Percentiles rank a stretch among this genome's conserved stretches.
phyloP scores from a whole-genome alignment of 768 basidiomycete species.

The Roridomyces roridus region DNA sequence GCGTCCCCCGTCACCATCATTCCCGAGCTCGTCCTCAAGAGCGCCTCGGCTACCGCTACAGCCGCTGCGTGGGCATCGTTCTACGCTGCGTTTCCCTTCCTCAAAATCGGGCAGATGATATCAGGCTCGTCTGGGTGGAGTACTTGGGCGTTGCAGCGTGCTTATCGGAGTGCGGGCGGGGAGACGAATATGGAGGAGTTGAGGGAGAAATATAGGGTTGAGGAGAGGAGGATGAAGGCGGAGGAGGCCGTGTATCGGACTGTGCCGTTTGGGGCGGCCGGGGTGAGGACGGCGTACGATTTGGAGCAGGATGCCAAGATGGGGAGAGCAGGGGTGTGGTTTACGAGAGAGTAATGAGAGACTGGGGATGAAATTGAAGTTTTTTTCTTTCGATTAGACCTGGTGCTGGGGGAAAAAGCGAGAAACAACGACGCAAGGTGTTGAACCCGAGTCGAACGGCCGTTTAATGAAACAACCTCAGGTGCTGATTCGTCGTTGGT shows the following conservation, averaged over 20 bases:
- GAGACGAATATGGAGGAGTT: conserved; percentile 16
- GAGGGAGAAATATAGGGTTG: conserved; percentile 18
- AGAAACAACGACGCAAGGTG: no score
- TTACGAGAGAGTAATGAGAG: not conserved
- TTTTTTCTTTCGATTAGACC: no score
- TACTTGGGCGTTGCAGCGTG: conserved; percentile 17
- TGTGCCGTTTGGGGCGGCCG: conserved; percentile 23
- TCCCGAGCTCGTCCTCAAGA: conserved; percentile 19
- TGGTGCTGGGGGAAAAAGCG: no score
- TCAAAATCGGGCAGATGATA: conserved; percentile 18
- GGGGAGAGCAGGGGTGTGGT: conserved; percentile 16
- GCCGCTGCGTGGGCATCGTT: conserved; percentile 20
- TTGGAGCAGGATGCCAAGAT: conserved; percentile 18
- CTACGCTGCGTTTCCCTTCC: conserved; percentile 22
- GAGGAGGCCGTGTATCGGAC: conserved; percentile 17
- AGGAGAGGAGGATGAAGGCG: conserved; percentile 16
- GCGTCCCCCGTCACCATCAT: conserved; percentile 29
- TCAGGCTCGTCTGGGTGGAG: conserved; percentile 19
- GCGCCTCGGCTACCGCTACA: conserved; percentile 7
- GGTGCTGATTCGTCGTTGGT: no score
- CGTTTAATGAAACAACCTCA: no score
- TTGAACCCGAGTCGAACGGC: no score
- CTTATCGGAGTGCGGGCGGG: conserved; percentile 15
- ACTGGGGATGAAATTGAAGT: not conserved
- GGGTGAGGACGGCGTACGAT: conserved; percentile 20